These are phyloP conservation scores for Thermoascus crustaceus DNA, from an alignment of 2,329 filamentous ascomycete genomes.

Conservation along the genomic window DNA sequence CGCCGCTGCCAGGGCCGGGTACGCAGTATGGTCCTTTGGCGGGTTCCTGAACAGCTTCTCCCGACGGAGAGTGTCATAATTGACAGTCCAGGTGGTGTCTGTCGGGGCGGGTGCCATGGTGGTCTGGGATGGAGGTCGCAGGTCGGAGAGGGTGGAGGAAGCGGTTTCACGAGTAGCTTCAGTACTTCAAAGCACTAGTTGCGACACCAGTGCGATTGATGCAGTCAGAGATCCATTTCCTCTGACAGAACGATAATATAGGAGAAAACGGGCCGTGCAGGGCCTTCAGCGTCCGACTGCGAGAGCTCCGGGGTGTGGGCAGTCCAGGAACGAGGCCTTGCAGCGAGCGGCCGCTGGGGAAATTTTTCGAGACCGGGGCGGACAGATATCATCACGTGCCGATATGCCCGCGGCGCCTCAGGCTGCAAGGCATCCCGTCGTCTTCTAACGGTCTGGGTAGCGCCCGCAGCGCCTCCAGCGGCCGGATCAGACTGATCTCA, in stretches of 20 bases:
- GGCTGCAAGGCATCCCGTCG: no score
- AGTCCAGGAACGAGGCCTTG: neutral
- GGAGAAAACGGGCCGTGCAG: slow-evolving; percentile 12
- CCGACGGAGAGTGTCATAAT: slow-evolving; percentile 77
- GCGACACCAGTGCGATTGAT: slow-evolving; percentile 2
- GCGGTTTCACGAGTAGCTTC: neutral
- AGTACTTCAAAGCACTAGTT: slow-evolving; percentile 1
- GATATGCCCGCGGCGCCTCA: slow-evolving; percentile 22
- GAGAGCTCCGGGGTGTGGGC: neutral
- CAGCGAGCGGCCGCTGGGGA: slow-evolving; percentile 20
- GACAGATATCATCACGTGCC: slow-evolving; percentile 34
- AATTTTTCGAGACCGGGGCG: slow-evolving; percentile 33
- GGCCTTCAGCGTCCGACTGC: no score
- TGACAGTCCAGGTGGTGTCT: slow-evolving; percentile 68
- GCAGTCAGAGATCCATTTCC: slow-evolving; percentile 1
- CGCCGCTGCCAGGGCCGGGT: slow-evolving; percentile 76
- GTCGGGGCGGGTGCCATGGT: slow-evolving; percentile 52
- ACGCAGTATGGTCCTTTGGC: slow-evolving; percentile 77
- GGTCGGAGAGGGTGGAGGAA: slow-evolving; percentile 5
- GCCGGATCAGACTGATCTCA: no score
- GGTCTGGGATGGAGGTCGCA: slow-evolving; percentile 9
- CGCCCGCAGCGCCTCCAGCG: no score
- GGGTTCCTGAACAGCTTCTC: slow-evolving; percentile 85
- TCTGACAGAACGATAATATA: slow-evolving; percentile 1
- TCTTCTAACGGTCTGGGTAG: no score